Percentiles rank a stretch among this genome's conserved stretches.
phyloP scores from a whole-genome alignment of 139 green algal genomes.

The Chlorella sorokiniana region DNA sequence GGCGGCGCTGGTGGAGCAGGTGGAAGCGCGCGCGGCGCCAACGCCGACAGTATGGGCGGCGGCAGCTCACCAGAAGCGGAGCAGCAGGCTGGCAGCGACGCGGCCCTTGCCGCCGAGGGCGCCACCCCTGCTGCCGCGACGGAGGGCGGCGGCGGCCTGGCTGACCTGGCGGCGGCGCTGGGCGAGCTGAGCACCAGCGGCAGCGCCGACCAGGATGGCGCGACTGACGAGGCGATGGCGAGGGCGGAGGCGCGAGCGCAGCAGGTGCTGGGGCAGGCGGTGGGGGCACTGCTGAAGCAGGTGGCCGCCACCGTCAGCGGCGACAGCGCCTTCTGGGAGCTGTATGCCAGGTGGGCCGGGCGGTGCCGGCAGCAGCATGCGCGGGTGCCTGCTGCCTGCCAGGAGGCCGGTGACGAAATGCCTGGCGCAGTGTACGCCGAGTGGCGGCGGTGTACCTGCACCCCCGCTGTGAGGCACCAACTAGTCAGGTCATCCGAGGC shows the following conservation, averaged over 20 bases:
- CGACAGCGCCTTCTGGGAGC: constrained; percentile 39
- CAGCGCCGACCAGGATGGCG: neutral
- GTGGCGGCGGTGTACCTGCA: neutral
- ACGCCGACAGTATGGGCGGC: neutral
- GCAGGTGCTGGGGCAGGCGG: constrained; percentile 11
- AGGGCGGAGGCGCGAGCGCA: neutral
- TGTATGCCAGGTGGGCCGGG: constrained; percentile 29
- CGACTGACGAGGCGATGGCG: neutral
- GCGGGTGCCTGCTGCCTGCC: neutral
- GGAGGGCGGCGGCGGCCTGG: neutral
- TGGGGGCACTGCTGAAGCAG: constrained; percentile 33
- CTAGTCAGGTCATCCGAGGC: constrained; percentile 25
- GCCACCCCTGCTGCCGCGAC: neutral
- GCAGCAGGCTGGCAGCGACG: neutral
- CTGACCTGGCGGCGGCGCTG: constrained; percentile 21
- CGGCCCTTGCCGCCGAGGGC: neutral
- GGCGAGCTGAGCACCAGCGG: neutral
- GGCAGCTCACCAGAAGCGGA: neutral
- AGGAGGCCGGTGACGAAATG: neutral
- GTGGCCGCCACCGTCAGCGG: constrained; percentile 28
- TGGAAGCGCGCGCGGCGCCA: constrained; percentile 23
- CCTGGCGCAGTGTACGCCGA: constrained; percentile 8
- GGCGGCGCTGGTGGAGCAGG: constrained; percentile 40
- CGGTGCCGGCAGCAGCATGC: neutral
- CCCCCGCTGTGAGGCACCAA: constrained; percentile 10